Evolutionary conservation across 2,329 filamentous ascomycete species (phyloP).

Genomic region (Fusarium irregulare): DNA sequence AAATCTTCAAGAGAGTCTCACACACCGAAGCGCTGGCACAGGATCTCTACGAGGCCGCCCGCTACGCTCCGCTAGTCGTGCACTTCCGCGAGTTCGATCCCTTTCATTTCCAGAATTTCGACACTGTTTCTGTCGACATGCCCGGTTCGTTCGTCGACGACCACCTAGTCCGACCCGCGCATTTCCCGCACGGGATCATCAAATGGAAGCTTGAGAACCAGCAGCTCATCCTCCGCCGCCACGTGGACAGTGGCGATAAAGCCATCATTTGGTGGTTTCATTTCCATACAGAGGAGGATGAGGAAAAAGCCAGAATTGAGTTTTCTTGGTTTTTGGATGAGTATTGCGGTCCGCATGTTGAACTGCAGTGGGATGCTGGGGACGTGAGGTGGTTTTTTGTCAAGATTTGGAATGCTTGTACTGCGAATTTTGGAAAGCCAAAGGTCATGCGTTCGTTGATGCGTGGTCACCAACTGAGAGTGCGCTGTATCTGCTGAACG

Average conservation of each 20-base stretch:
- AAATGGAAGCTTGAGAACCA: not conserved
- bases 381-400: rapidly evolving
- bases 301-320: not conserved
- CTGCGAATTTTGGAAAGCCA: not conserved
- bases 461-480: no score
- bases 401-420: not conserved
- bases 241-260: not conserved
- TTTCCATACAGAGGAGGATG: not conserved
- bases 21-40: not conserved
- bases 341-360: not conserved
- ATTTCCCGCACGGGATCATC: not conserved
- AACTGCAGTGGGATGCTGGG: not conserved
- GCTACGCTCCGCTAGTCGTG: rapidly evolving
- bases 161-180: not conserved
- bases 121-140: not conserved
- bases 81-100: not conserved
- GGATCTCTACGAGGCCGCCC: not conserved
- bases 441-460: not conserved
- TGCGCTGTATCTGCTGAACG: not conserved
- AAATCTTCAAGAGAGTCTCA: not conserved
- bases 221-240: not conserved
- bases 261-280: not conserved
- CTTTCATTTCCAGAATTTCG: not conserved
- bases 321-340: not conserved
- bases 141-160: not conserved